A percentile compares a stretch with the other conserved stretches of the same genome.
These are phyloP conservation scores for Fallopia convolvulus DNA, from an alignment of 148 eudicot species.

Conservation along the genomic window DNA sequence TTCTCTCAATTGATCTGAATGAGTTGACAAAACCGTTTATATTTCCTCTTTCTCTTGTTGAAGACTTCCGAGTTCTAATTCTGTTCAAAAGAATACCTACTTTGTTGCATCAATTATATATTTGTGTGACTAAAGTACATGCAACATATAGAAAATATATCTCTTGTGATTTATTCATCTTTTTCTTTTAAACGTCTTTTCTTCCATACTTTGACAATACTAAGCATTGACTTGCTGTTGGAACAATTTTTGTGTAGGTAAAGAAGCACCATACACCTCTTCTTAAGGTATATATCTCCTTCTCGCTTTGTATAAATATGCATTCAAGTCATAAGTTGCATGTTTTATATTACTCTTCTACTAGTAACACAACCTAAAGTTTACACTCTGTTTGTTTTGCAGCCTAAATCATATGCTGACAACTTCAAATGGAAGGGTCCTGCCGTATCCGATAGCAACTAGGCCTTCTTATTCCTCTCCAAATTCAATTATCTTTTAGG, in stretches of 20 bases:
- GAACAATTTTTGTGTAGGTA: conserved; percentile 29
- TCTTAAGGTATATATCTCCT: conserved; percentile 28
- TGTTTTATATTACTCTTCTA: background rate
- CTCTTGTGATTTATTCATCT: background rate
- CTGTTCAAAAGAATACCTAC: background rate
- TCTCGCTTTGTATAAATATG: background rate
- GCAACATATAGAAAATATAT: background rate
- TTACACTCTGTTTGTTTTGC: conserved; percentile 3
- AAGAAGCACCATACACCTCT: conserved; percentile 50
- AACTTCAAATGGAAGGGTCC: conserved; percentile 64
- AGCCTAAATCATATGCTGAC: conserved; percentile 52
- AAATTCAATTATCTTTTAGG: background rate
- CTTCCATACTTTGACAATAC: background rate
- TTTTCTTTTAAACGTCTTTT: background rate
- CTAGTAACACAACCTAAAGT: background rate
- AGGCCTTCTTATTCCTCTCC: background rate
- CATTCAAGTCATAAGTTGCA: background rate
- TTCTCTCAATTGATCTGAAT: too few species aligned
- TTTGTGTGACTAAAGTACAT: background rate
- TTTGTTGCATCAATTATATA: background rate
- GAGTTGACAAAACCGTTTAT: too few species aligned
- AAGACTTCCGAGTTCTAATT: background rate
- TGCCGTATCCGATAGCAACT: background rate
- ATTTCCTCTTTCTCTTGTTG: background rate
- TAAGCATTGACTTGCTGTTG: background rate